Conservation (phyloP, 768 basidiomycete genomes). For the Leccinum barrowsii region DNA sequence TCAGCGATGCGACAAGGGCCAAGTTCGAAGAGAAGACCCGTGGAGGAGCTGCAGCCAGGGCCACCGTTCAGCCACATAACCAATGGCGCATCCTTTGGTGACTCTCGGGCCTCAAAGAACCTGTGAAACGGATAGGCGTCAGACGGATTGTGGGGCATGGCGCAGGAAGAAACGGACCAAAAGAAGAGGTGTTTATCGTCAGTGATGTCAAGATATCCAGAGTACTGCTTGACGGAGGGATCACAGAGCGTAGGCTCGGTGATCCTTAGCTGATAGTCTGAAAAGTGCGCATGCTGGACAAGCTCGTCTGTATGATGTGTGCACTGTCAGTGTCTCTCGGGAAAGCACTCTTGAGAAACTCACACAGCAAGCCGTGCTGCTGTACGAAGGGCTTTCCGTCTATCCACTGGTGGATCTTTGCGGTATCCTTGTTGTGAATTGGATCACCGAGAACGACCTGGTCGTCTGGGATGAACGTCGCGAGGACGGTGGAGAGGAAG, state of each 20-base stretch:
- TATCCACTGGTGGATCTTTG: slow-evolving; percentile 57
- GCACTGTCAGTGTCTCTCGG: not conserved
- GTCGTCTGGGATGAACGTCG: slow-evolving; percentile 37
- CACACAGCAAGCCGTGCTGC: slow-evolving; percentile 70
- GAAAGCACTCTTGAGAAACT: slow-evolving; percentile 26
- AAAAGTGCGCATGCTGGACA: slow-evolving; percentile 49
- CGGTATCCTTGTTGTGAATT: slow-evolving; percentile 35
- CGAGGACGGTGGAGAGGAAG: slow-evolving; percentile 34
- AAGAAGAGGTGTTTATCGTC: slow-evolving; percentile 84
- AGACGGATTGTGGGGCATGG: not conserved
- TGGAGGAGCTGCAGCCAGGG: slow-evolving; percentile 68
- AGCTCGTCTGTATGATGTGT: slow-evolving; percentile 48
- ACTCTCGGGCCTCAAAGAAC: slow-evolving; percentile 84
- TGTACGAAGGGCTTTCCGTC: slow-evolving; percentile 65
- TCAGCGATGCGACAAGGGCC: slow-evolving; percentile 80
- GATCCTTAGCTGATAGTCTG: slow-evolving; percentile 56
- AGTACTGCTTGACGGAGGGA: slow-evolving; percentile 65
- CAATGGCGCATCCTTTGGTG: slow-evolving; percentile 75
- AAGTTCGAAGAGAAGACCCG: slow-evolving; percentile 88
- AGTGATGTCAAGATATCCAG: slow-evolving; percentile 80
- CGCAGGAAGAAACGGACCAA: slow-evolving; percentile 48
- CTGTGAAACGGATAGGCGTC: slow-evolving; percentile 34
- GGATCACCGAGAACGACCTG: slow-evolving; percentile 39
- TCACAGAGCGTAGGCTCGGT: slow-evolving; percentile 77
- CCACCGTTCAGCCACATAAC: slow-evolving; percentile 91